Evolutionary conservation across 306 rosid species (phyloP), one percentile per base, ranked within the genome.

Genomic region (Sicyos edulis): DNA sequence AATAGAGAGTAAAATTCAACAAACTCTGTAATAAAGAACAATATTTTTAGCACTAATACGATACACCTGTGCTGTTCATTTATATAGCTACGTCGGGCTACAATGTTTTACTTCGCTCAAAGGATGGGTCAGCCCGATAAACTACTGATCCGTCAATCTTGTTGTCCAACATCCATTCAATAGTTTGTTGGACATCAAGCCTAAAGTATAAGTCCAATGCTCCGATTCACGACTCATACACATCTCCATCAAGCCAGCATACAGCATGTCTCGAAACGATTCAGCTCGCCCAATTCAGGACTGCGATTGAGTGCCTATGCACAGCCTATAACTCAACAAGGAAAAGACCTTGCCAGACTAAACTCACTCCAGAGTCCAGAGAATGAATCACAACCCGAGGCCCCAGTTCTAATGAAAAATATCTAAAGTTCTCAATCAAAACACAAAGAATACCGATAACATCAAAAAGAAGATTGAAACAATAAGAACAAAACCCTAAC

Each of bases 291-390:
- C 57, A 54, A 7, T 54, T 17, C 22, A 17, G 6, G 22, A 16
- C 21, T 20, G 21, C 16, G 56, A 7, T n/a, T 7, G 21, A 16
- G 21, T 14, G 14, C 54, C 56, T 16, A 54, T n/a, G 57, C 57
- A 61, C 47, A 34, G 14, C 45, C 22, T 14, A 60, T 20, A 15
- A 3, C 67, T 7, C 47, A 60, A 29, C 47, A 60, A 29, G 14
- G 68, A 61, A 61, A 26, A 59, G 2, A 59, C 19, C 34, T 16
- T 4, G 22, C 24, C 24, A 37, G 8, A 37, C 50, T 62, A 62
- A 62, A 32, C 68, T 15, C 50, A 12, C 68, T 62, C 49, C 68
- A 62, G 40, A 10, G 13, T 62, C 49, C 68, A 62, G 40, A 10
- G 13, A 11, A 62, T 62, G 50, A 5, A 62, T 34, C 14, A 9